Percentiles rank a stretch among this genome's conserved stretches.
These are phyloP conservation scores for Boeremia exigua DNA, from an alignment of 2,329 filamentous ascomycete species.

Conservation along the genomic window DNA sequence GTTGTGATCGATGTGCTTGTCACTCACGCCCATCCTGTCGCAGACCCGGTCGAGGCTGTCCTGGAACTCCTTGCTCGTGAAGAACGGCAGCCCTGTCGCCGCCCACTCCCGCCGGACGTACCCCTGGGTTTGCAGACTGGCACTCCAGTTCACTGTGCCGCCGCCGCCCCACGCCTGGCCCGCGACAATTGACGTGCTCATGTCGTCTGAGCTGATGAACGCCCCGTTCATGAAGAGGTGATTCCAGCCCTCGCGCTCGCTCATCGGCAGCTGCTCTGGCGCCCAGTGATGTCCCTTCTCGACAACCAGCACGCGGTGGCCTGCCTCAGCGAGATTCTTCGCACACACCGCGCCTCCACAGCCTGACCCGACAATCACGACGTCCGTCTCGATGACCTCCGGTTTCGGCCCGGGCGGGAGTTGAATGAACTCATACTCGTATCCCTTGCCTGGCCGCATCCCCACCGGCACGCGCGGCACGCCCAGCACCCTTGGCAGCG, in stretches of 20 bases:
- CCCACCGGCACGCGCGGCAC: constrained; percentile 64
- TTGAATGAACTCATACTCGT: constrained; percentile 68
- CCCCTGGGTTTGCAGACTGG: constrained; percentile 71
- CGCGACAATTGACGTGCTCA: constrained; percentile 64
- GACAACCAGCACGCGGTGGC: constrained; percentile 76
- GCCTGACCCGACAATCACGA: constrained; percentile 85
- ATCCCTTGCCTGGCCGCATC: constrained; percentile 59
- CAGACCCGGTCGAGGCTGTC: constrained; percentile 80
- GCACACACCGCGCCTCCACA: constrained; percentile 84
- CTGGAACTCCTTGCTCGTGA: constrained; percentile 76
- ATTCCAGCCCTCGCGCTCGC: constrained; percentile 62
- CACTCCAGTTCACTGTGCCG: constrained; percentile 86
- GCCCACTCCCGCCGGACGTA: constrained; percentile 85
- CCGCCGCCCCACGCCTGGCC: constrained; percentile 84
- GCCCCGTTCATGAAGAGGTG: constrained; percentile 76
- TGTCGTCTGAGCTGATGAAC: constrained; percentile 58
- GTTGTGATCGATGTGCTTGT: constrained; percentile 73
- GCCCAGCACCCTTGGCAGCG: constrained; percentile 62
- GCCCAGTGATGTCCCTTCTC: constrained; percentile 83
- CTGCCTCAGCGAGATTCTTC: constrained; percentile 79
- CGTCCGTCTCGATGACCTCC: constrained; percentile 74
- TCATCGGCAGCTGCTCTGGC: constrained; percentile 76
- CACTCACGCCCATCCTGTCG: constrained; percentile 75
- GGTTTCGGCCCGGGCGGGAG: constrained; percentile 60
- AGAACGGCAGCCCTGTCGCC: constrained; percentile 71